These are phyloP conservation scores for Quercus tomentella DNA, from an alignment of 331 rosid species.

Conservation along the genomic window DNA sequence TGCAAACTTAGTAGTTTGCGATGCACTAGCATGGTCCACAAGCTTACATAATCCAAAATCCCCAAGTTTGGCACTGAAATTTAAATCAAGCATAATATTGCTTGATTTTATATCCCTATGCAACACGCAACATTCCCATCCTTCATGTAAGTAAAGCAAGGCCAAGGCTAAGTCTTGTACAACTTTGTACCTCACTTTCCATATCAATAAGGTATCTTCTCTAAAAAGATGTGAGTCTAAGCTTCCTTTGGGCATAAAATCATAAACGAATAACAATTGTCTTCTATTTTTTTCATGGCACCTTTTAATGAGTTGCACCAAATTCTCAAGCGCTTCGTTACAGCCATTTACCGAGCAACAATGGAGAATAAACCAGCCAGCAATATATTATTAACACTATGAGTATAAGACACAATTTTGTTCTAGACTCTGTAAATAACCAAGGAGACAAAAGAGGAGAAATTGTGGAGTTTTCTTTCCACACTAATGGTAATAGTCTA, in stretches of 20 bases:
- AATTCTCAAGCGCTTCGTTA: background rate
- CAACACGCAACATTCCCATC: slow-evolving; percentile 35
- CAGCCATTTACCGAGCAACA: too few species aligned
- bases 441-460: too few species aligned
- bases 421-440: too few species aligned
- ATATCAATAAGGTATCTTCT: slow-evolving; percentile 18
- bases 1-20: slow-evolving; percentile 33
- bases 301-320: background rate
- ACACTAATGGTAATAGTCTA: too few species aligned
- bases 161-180: slow-evolving; percentile 42
- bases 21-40: slow-evolving; percentile 23
- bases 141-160: slow-evolving; percentile 48
- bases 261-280: slow-evolving; percentile 27
- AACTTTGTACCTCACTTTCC: slow-evolving; percentile 39
- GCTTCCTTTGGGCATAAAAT: slow-evolving; percentile 36
- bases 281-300: slow-evolving; percentile 4
- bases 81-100: slow-evolving; percentile 41
- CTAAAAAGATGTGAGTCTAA: slow-evolving; percentile 27
- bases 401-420: too few species aligned
- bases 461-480: too few species aligned
- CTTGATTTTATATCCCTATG: slow-evolving; percentile 54
- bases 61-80: slow-evolving; percentile 42
- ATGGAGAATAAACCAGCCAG: too few species aligned
- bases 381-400: too few species aligned
- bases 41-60: slow-evolving; percentile 46